A percentile compares a stretch with the other conserved stretches of the same genome.
phyloP scores from a whole-genome alignment of 2,329 filamentous ascomycete genomes.

The Penicillium rolfsii region DNA sequence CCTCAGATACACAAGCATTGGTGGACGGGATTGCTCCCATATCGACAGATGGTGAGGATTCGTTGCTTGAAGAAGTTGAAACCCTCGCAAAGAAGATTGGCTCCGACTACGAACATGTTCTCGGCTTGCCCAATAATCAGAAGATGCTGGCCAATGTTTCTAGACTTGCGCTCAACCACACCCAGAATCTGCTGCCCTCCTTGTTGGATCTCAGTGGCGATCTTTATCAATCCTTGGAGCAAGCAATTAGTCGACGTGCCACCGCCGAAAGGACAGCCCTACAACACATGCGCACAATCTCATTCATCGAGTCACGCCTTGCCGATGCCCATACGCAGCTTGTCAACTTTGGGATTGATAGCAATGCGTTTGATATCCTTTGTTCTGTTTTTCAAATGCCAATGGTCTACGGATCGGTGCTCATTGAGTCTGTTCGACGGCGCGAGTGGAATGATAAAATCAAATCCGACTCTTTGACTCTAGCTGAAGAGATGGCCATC shows the following conservation, averaged over 20 bases:
- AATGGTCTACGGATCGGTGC: conserved; percentile 84
- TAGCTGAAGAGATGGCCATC: conserved; percentile 89
- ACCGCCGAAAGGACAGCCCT: conserved; percentile 66
- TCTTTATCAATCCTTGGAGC: conserved; percentile 53
- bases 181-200: conserved; percentile 64
- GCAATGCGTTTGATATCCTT: conserved; percentile 79
- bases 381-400: conserved; percentile 81
- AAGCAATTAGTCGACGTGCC: conserved; percentile 67
- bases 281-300: conserved; percentile 79
- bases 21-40: conserved; percentile 52
- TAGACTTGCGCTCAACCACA: conserved; percentile 66
- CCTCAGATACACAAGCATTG: conserved; percentile 54
- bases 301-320: conserved; percentile 75
- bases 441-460: conserved; percentile 93
- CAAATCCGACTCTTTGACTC: conserved; percentile 78
- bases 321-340: conserved; percentile 73
- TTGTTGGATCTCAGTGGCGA: conserved; percentile 61
- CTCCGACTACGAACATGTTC: conserved; percentile 78
- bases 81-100: conserved; percentile 83
- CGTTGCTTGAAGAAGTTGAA: conserved; percentile 81
- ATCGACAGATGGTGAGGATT: conserved; percentile 64
- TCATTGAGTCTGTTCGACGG: conserved; percentile 82
- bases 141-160: conserved; percentile 65
- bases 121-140: conserved; percentile 69
- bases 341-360: conserved; percentile 71